phyloP scores from a whole-genome alignment of 129 eudicot genomes.

The Pseudognaphalium luteoalbum region DNA sequence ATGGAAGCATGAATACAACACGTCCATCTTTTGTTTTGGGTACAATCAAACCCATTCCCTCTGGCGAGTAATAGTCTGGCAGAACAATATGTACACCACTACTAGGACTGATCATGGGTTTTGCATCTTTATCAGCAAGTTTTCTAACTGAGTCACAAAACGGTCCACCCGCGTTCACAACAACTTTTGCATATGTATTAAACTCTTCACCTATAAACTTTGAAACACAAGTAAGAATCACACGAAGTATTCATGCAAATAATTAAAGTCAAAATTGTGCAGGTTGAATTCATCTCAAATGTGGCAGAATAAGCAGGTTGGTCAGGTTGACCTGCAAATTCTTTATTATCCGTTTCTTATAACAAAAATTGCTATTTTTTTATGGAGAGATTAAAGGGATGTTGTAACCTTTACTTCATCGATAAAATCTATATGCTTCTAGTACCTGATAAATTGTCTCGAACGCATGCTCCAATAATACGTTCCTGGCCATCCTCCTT shows the following conservation, averaged over 20 bases:
- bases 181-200: conserved; percentile 80
- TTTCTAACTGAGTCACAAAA: conserved; percentile 77
- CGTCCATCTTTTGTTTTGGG: conserved; percentile 96
- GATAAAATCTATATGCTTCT: background rate
- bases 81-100: conserved; percentile 89
- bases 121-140: conserved; percentile 63
- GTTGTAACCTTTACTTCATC: background rate
- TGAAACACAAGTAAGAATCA: conserved; percentile 31
- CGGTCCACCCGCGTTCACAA: conserved; percentile 88
- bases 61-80: conserved; percentile 91
- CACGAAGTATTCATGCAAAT: background rate
- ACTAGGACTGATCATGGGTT: conserved; percentile 79
- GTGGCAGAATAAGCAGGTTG: background rate
- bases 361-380: background rate
- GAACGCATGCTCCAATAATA: conserved; percentile 70
- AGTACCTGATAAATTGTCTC: conserved; percentile 71
- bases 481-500: conserved; percentile 58
- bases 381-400: background rate
- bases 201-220: conserved; percentile 62
- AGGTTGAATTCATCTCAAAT: background rate
- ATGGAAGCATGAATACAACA: conserved; percentile 92
- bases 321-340: background rate
- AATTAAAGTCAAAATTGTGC: background rate
- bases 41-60: conserved; percentile 91
- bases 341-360: too few species aligned